A percentile compares a stretch with the other conserved stretches of the same genome.
phyloP scores from a whole-genome alignment of 129 eudicot genomes.

The Saposhnikovia divaricata region DNA sequence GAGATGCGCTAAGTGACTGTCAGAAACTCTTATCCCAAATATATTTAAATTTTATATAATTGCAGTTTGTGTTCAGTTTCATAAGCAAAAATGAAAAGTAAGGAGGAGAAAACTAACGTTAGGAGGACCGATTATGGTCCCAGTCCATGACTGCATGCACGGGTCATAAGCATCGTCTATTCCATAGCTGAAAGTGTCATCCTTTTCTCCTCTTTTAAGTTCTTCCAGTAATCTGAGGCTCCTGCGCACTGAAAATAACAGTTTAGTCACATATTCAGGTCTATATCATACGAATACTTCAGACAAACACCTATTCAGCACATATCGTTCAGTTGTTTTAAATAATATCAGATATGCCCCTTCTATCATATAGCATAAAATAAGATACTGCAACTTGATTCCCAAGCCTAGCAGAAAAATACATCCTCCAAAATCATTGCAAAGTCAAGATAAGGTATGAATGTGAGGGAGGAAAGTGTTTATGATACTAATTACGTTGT shows the following conservation, averaged over 20 bases:
- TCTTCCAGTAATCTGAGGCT: conserved; percentile 77
- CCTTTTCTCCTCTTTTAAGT: conserved; percentile 82
- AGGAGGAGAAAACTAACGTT: conserved; percentile 38
- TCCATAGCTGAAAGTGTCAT: conserved; percentile 83
- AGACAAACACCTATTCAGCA: background rate
- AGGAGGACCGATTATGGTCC: conserved; percentile 75
- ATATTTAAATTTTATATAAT: background rate
- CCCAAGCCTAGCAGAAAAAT: background rate
- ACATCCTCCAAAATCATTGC: background rate
- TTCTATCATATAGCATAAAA: background rate
- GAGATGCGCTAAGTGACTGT: background rate
- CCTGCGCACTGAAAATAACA: conserved; percentile 56
- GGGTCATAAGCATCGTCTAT: conserved; percentile 83
- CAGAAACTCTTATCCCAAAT: background rate
- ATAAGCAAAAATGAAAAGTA: background rate
- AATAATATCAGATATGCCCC: background rate
- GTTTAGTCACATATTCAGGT: conserved; percentile 9
- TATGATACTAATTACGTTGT: background rate
- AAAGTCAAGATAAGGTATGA: background rate
- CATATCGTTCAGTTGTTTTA: background rate
- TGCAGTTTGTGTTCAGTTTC: background rate
- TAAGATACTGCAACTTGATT: background rate
- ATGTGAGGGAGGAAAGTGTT: background rate
- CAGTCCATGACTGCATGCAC: conserved; percentile 83
- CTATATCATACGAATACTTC: background rate